A percentile compares a stretch with the other conserved stretches of the same genome.
Conservation (phyloP, 2,329 filamentous ascomycete species). For the Paecilomyces sp. region DNA sequence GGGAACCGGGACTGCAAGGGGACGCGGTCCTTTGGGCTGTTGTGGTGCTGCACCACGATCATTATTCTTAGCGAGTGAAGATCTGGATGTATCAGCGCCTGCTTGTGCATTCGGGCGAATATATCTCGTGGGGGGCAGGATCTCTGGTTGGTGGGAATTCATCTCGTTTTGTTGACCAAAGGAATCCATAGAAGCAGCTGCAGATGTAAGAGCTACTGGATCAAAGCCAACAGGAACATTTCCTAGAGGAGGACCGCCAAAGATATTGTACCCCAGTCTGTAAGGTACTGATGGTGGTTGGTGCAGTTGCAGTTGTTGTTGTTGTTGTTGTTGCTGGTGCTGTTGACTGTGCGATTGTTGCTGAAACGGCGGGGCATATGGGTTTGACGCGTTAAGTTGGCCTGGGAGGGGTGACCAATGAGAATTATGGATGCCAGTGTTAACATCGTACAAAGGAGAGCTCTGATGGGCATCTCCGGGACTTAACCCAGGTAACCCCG, state of each 20-base stretch:
- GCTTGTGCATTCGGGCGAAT: not conserved
- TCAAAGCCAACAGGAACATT: not conserved
- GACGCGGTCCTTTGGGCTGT: slow-evolving; percentile 3
- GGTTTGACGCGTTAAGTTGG: not conserved
- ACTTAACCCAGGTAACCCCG: not conserved
- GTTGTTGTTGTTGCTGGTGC: not conserved
- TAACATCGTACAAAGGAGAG: not conserved
- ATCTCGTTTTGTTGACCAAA: not conserved
- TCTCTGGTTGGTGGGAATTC: not conserved
- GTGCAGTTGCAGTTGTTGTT: not conserved
- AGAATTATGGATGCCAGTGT: not conserved
- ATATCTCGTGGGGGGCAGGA: not conserved
- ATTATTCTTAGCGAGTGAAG: not conserved
- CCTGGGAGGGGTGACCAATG: not conserved
- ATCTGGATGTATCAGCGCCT: not conserved
- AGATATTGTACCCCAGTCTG: not conserved
- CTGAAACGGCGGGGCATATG: not conserved
- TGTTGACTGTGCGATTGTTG: not conserved
- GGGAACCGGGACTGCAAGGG: slow-evolving; percentile 52
- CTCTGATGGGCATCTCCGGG: not conserved
- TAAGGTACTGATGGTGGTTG: not conserved
- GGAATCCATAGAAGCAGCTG: not conserved
- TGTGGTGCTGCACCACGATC: not conserved
- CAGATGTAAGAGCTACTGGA: not conserved
- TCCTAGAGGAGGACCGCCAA: not conserved